Percentiles rank a stretch among this genome's conserved stretches.
Evolutionary conservation across 768 basidiomycete genomes (phyloP).

Genomic region (Hericium rajendrae): DNA sequence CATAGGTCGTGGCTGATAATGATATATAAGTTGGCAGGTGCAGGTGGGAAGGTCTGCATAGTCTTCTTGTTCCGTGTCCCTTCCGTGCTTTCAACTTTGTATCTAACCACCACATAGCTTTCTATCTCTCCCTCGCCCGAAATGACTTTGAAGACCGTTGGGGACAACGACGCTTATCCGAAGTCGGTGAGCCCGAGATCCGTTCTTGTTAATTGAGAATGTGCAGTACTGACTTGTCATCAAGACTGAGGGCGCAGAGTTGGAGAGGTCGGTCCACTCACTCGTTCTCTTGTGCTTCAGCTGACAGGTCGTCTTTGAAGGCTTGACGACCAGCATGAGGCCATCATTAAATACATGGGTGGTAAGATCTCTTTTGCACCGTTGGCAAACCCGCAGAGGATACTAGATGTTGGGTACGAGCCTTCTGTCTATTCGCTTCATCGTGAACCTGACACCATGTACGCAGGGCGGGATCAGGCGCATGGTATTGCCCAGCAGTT

Average conservation of each 20-base stretch:
- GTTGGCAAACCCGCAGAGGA: slow-evolving; percentile 13
- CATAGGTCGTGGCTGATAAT: too few species aligned
- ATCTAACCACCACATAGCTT: too few species aligned
- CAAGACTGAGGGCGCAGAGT: neutral
- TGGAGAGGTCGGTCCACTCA: neutral
- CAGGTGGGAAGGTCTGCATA: too few species aligned
- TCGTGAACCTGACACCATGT: too few species aligned
- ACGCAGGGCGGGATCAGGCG: slow-evolving; percentile 5
- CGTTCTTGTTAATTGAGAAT: neutral
- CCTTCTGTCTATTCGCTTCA: too few species aligned
- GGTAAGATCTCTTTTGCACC: slow-evolving; percentile 9
- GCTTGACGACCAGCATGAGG: slow-evolving; percentile 17
- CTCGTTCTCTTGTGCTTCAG: neutral
- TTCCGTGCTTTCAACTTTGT: too few species aligned
- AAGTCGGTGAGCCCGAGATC: neutral
- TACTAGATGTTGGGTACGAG: slow-evolving; percentile 18
- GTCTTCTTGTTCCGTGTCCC: too few species aligned
- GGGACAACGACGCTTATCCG: neutral
- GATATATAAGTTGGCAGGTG: too few species aligned
- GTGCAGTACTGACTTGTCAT: neutral
- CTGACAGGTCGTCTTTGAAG: slow-evolving; percentile 1
- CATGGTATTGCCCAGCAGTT: neutral
- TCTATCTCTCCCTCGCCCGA: too few species aligned
- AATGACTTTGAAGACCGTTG: neutral
- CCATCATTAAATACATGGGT: slow-evolving; percentile 14